A percentile compares a stretch with the other conserved stretches of the same genome.
These are phyloP conservation scores for Flaveria ramosissima DNA, from an alignment of 129 eudicot species.

Conservation along the genomic window DNA sequence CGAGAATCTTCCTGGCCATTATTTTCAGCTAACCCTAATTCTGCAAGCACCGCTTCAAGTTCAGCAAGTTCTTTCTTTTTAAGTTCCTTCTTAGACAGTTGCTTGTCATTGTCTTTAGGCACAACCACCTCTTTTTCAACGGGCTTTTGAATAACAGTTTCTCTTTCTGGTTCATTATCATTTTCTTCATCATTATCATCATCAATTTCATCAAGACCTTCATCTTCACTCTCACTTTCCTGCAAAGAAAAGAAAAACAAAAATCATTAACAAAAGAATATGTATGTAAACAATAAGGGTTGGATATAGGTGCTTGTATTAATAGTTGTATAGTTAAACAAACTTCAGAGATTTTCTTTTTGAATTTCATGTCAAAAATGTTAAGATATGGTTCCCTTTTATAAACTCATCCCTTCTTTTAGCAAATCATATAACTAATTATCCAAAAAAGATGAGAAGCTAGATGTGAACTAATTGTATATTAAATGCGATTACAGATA, in stretches of 20 bases:
- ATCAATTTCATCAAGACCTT: constrained; percentile 55
- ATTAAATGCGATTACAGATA: background rate
- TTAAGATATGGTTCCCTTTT: background rate
- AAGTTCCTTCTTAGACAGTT: constrained; percentile 89
- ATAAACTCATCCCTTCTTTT: background rate
- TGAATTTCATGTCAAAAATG: background rate
- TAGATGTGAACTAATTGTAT: background rate
- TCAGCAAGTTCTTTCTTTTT: constrained; percentile 94
- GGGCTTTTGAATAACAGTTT: constrained; percentile 46
- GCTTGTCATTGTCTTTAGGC: constrained; percentile 81
- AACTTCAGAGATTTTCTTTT: background rate
- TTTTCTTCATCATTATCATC: constrained; percentile 86
- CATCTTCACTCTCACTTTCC: constrained; percentile 97
- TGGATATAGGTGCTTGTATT: background rate
- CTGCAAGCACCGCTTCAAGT: constrained; percentile 88
- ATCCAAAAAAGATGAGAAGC: too few species aligned
- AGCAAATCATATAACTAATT: background rate
- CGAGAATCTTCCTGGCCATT: constrained; percentile 50
- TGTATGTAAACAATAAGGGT: too few species aligned
- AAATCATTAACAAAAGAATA: background rate
- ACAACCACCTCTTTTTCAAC: constrained; percentile 45
- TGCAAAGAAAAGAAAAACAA: constrained; percentile 24
- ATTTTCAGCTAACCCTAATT: constrained; percentile 57
- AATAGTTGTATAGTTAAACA: background rate
- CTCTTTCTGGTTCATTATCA: constrained; percentile 68